Base-by-base conservation (phyloP, 768 basidiomycete genomes). In the Lanmaoa rubissima region DNA sequence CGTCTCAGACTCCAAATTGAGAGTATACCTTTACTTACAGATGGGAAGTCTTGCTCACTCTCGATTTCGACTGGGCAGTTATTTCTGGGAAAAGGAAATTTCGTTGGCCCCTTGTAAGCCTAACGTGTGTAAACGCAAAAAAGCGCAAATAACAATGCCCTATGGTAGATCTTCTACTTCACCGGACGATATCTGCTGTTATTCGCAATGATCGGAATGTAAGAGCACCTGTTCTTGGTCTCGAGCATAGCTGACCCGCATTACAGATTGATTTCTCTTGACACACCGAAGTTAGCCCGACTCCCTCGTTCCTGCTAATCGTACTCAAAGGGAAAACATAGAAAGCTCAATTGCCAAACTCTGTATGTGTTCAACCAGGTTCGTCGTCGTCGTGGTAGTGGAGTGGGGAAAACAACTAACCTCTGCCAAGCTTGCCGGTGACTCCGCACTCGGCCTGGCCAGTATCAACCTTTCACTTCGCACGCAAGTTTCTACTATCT, bases 311-410 rank as follows among this genome's bases (percentile, higher is more conserved):
- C 21, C 35, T 48, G 5, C 8, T 40, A 10, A 40, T 36, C 21
- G 3, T 52, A 45, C 35, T 50, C 12, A 51, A 21, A 16, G 12
- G 9, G 16, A 52, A 48, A 11, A 13, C 16, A 10, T 50, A 79
- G 79, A 24, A 57, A 64, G 54, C 53, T 81, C 54, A 72, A 78
- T 44, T 81, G 79, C 56, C 77, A 80, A 60, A 69, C 74, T 4
- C 57, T 81, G 56, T 80, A 81, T 65, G 74, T 76, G 26, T 79
- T 78, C 64, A 79, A 78, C 59, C 75, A 80, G 69, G 78, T 78
- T 54, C 48, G 57, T 58, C 21, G 12, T 36, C 32, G n/a, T 49
- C 48, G 13, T 34, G n/a, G 9, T 19, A 5, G n/a, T 40, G 14
- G 12, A 10, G 26, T 28, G 21, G n/a, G 34, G 26, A 38, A 48